Conservation (phyloP, 495 filamentous ascomycete genomes). For the Penicillium atrosanguineum region DNA sequence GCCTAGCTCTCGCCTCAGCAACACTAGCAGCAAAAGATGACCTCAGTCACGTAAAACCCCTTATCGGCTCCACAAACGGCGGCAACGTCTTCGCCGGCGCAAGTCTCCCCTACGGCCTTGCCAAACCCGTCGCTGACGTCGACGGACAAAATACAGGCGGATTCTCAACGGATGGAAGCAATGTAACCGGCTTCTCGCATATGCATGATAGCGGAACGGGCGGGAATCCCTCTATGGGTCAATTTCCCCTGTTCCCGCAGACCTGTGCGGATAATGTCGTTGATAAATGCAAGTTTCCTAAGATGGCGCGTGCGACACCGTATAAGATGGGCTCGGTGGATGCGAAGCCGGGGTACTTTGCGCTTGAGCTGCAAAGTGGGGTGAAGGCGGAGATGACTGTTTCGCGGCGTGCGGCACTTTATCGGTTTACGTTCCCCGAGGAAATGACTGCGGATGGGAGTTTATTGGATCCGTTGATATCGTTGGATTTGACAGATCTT, state of each 20-base stretch:
- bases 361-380: conserved; percentile 55
- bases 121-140: conserved; percentile 72
- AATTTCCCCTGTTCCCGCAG: conserved; percentile 69
- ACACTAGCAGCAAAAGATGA: conserved; percentile 18
- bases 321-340: conserved; percentile 53
- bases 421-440: conserved; percentile 65
- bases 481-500: conserved; percentile 66
- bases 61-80: conserved; percentile 55
- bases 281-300: conserved; percentile 60
- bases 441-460: conserved; percentile 39
- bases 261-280: conserved; percentile 59
- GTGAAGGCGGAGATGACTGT: conserved; percentile 68
- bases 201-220: conserved; percentile 72
- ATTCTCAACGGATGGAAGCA: conserved; percentile 63
- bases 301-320: conserved; percentile 41
- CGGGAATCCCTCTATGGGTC: conserved; percentile 64
- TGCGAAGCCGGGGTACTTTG: conserved; percentile 67
- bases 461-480: conserved; percentile 51
- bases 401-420: conserved; percentile 62
- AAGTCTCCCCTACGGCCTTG: conserved; percentile 71
- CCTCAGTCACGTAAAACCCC: conserved; percentile 43
- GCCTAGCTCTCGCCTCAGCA: not conserved
- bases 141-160: conserved; percentile 66
- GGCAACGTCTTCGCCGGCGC: conserved; percentile 73
- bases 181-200: conserved; percentile 60